Conservation (phyloP, 164 flowering plant genomes). For the Nelumbo lutea region DNA sequence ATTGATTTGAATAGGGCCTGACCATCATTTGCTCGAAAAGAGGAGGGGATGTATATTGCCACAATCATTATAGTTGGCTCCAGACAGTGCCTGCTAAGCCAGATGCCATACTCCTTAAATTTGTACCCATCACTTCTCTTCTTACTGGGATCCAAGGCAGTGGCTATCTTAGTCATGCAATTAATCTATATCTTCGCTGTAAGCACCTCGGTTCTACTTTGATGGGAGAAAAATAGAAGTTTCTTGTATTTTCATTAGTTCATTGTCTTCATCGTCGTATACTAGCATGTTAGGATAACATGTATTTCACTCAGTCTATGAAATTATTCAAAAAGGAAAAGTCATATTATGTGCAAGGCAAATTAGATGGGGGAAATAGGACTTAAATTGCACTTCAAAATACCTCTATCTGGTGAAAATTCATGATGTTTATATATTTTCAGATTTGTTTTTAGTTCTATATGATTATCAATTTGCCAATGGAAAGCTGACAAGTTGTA, state of each 20-base stretch:
- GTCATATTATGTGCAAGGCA: too few species aligned
- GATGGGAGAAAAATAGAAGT: background rate
- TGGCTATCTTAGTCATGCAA: conserved; percentile 93
- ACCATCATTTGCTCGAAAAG: conserved; percentile 72
- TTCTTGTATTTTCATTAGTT: background rate
- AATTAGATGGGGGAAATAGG: too few species aligned
- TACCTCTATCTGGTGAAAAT: too few species aligned
- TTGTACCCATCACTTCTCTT: conserved; percentile 88
- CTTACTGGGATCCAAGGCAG: conserved; percentile 83
- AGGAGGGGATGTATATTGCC: conserved; percentile 63
- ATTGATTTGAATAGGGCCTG: conserved; percentile 49
- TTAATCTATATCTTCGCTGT: conserved; percentile 85
- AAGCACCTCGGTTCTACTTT: conserved; percentile 30
- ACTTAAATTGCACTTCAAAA: too few species aligned
- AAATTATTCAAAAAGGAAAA: too few species aligned
- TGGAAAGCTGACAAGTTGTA: background rate
- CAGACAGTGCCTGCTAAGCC: conserved; percentile 70
- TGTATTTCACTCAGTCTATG: background rate
- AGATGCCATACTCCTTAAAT: conserved; percentile 69
- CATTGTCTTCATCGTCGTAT: background rate
- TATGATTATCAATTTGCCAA: too few species aligned
- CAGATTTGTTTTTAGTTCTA: too few species aligned
- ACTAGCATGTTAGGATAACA: background rate
- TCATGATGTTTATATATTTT: too few species aligned
- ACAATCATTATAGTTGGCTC: conserved; percentile 70